Conservation (phyloP, 23 red algal species). For the Gracilaria vermiculophylla region DNA sequence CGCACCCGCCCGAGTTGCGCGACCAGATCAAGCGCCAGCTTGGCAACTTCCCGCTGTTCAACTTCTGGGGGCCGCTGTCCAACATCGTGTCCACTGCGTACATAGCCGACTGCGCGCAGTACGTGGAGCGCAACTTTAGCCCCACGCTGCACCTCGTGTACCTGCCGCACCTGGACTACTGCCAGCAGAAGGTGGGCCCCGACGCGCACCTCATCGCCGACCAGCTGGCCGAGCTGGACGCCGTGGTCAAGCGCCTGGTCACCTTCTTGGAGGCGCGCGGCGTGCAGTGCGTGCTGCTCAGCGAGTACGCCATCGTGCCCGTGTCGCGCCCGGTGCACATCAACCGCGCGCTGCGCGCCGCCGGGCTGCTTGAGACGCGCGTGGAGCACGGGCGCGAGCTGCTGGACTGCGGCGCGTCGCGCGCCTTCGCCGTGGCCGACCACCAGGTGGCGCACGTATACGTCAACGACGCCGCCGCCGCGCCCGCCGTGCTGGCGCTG, state of each 20-base stretch:
- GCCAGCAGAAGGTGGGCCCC: conserved; percentile 59
- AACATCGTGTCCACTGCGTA: conserved; percentile 35
- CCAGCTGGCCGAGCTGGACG: conserved; percentile 67
- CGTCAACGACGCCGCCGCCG: conserved; percentile 55
- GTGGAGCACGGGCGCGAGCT: conserved; percentile 52
- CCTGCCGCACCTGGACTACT: conserved; percentile 76
- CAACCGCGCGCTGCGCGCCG: conserved; percentile 66
- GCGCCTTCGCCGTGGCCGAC: conserved; percentile 71
- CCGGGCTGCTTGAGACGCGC: conserved; percentile 41
- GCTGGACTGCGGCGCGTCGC: conserved; percentile 62
- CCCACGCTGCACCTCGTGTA: conserved; percentile 78
- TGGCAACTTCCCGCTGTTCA: conserved; percentile 77
- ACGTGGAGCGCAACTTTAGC: conserved; percentile 22
- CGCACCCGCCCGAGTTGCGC: conserved; percentile 54
- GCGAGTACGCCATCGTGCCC: conserved; percentile 68
- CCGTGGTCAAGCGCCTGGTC: conserved; percentile 54
- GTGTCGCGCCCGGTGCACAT: conserved; percentile 58
- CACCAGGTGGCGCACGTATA: conserved; percentile 83
- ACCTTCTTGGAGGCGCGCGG: conserved; percentile 44
- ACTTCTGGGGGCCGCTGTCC: conserved; percentile 77
- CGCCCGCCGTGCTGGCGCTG: conserved; percentile 11
- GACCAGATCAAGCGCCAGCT: conserved; percentile 44
- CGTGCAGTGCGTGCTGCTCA: conserved; percentile 42
- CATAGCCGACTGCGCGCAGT: conserved; percentile 61
- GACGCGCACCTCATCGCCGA: conserved; percentile 15